These are phyloP conservation scores for Myochromella boudieri DNA, from an alignment of 768 basidiomycete genomes.

Conservation along the genomic window DNA sequence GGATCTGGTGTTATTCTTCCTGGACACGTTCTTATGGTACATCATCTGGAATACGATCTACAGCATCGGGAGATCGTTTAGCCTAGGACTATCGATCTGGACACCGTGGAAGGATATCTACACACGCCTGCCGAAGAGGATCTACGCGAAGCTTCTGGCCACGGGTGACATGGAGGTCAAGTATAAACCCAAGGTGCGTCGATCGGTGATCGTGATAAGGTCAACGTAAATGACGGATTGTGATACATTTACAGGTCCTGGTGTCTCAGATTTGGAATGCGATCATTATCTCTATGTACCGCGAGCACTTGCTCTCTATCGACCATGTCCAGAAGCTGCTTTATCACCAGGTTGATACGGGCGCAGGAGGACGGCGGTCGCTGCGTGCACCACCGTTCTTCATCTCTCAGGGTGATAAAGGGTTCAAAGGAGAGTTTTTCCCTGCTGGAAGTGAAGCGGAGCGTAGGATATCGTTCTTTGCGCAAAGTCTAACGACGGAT, in stretches of 20 bases:
- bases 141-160: constrained; percentile 93
- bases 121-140: constrained; percentile 92
- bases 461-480: constrained; percentile 97
- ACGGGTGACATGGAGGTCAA: constrained; percentile 96
- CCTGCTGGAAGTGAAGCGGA: constrained; percentile 93
- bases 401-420: constrained; percentile 91
- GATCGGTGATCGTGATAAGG: neutral
- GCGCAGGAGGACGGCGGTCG: constrained; percentile 80
- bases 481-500: constrained; percentile 94
- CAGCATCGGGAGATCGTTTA: constrained; percentile 85
- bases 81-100: constrained; percentile 94
- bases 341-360: constrained; percentile 91
- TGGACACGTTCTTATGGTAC: constrained; percentile 99
- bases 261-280: constrained; percentile 99
- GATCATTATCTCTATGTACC: constrained; percentile 99
- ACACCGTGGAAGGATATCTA: constrained; percentile 99
- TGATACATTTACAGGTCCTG: constrained; percentile 59
- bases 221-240: constrained; percentile 5
- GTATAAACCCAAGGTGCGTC: constrained; percentile 95
- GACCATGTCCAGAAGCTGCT: constrained; percentile 98
- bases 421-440: constrained; percentile 84
- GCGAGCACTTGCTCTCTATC: constrained; percentile 97
- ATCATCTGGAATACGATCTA: constrained; percentile 99
- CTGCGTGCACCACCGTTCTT: constrained; percentile 97
- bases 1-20: constrained; percentile 96